Evolutionary conservation across 306 rosid species (phyloP), one percentile per base, ranked within the genome.

Genomic region (Carpinus fangiana): DNA sequence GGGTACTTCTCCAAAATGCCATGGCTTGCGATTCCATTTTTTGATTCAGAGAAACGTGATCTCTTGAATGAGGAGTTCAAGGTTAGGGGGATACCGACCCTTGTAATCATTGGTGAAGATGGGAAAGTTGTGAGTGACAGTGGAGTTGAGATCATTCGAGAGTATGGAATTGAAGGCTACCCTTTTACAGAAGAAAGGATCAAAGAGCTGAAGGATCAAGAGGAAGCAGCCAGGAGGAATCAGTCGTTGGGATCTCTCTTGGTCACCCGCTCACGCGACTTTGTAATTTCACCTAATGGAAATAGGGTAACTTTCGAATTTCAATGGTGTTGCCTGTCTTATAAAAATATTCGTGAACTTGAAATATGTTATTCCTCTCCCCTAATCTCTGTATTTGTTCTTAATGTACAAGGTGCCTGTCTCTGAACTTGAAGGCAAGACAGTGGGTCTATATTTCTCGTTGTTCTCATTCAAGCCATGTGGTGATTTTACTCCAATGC

Each of bases 1-100:
- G 70, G 38, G 2, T 92, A 92, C 79, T 90, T 92, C 73, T 83
- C 96, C 82, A 82, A 87, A 84, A 92, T 92, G 96, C 93, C 96
- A 36, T 90, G 97, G 97, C 88, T 92, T 73, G 86, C 96, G 7
- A 74, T 92, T 70, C 93, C 97, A 6, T 90, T 84, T 82, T 83
- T 88, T 17, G 93, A 92, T 86, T 80, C 88, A 0, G 88, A 83
- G 17, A 83, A 82, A 7, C 88, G 86, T 3, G 38, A 21, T 7
- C 68, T 70, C 21, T 81, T 92, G 70, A 87, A 89, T 79, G 85
- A 79, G 36, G 57, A 83, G 69, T 92, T 92, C 80, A 21, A 86
- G 72, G 91, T 87, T 23, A 79, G 18, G 23, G 93, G 90, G 50
- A 86, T 92, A 77, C 97, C 93, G 7, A 79, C 82, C 74, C 93